Evolutionary conservation across 257 asterid genomes (phyloP), one percentile per base, ranked within the genome.

Genomic region (Hygrophila difformis): DNA sequence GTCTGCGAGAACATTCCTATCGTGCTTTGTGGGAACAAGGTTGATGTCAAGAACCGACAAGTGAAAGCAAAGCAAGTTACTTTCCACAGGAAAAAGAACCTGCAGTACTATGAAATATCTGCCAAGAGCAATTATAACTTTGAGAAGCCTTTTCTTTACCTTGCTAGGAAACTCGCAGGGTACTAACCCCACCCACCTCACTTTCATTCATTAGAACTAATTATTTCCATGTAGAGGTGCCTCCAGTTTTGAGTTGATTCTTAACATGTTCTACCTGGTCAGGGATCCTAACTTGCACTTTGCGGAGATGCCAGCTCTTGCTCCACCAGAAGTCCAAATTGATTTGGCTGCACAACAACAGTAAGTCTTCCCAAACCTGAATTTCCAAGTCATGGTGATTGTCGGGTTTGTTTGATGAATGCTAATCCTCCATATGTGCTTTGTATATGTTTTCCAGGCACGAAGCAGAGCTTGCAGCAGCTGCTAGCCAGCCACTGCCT

Each of bases 91-190:
- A 85, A 85, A 26, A 85, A 85, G 77, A 85, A 85, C 64, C 39
- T 85, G 72, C 95, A 85, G 66, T 85, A 85, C 58, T 85, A 81
- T 26, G 94, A 85, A 66, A 81, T 85, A 1, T 85, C 95, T 0
- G 95, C 94, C 1, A 85, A 85, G 79, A 81, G 95, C 61, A 85
- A 81, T 47, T 81, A 78, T n/a, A n/a, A n/a, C n/a, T n/a, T n/a
- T n/a, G n/a, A n/a, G n/a, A n/a, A n/a, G n/a, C n/a, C n/a, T n/a
- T 85, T 81, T 67, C 70, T 85, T 5, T 87, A 79, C 67, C 84
- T 87, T 18, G 93, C 94, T 22, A 67, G 94, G 73, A 87, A 87
- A 46, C 94, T 87, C 59, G 94, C 94, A 26, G 96, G 96, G 93
- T 86, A 66, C 6, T n/a, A n/a, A n/a, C n/a, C n/a, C n/a, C n/a